A percentile compares a stretch with the other conserved stretches of the same genome.
phyloP scores from a whole-genome alignment of 768 basidiomycete genomes.

The Xanthoconium purpureum region DNA sequence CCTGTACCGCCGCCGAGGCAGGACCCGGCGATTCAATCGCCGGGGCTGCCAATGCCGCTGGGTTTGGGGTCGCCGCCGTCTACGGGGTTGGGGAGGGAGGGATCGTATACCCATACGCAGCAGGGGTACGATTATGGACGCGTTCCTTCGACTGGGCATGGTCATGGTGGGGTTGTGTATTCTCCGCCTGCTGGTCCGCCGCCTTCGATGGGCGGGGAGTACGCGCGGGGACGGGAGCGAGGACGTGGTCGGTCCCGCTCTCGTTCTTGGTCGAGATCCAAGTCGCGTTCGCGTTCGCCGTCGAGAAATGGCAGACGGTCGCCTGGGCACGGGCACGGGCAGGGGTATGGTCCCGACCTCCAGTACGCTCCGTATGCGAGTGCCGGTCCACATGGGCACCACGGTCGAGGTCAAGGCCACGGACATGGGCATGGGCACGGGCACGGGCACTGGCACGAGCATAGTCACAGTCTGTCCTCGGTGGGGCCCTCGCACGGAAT shows the following conservation, averaged over 20 bases:
- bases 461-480: background rate
- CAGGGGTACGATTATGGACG: background rate
- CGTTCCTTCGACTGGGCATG: background rate
- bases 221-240: background rate
- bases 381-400: background rate
- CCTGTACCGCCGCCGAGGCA: conserved; percentile 5
- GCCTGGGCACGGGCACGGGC: background rate
- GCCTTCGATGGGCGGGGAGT: background rate
- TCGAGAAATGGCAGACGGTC: background rate
- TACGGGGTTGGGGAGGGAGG: background rate
- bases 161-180: background rate
- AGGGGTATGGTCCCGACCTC: background rate
- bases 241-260: background rate
- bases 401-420: background rate
- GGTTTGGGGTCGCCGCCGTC: background rate
- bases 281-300: background rate
- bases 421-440: background rate
- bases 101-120: too few species aligned
- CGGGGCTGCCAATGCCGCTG: background rate
- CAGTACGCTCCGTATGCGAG: background rate
- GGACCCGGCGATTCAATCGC: background rate
- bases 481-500: background rate
- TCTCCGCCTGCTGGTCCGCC: background rate
- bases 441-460: background rate
- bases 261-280: background rate